phyloP scores from a whole-genome alignment of 1,284 basidiomycete species.

The Bjerkandera adusta region DNA sequence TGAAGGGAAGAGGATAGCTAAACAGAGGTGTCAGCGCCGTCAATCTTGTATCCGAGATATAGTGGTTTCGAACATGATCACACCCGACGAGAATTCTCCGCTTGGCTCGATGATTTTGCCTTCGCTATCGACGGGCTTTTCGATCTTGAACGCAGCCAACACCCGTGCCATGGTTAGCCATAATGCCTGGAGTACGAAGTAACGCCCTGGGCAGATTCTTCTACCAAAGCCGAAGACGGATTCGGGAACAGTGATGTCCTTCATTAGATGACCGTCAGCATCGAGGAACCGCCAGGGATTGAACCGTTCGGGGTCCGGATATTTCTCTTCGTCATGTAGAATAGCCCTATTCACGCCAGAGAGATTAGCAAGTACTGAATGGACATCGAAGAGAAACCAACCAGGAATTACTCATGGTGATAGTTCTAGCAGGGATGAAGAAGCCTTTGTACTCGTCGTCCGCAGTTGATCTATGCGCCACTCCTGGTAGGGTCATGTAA shows the following conservation, averaged over 20 bases:
- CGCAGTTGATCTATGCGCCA: conserved; percentile 12
- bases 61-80: too few relatives aligned
- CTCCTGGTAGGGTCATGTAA: not conserved
- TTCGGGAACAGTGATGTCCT: not conserved
- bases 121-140: too few relatives aligned
- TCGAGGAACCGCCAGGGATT: conserved; percentile 6
- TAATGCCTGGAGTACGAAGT: too few relatives aligned
- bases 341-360: conserved; percentile 1
- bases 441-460: conserved; percentile 25
- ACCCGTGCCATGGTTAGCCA: too few relatives aligned
- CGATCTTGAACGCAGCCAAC: too few relatives aligned
- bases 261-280: not conserved
- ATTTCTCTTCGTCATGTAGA: not conserved
- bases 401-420: conserved; percentile 7
- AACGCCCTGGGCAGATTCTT: conserved; percentile 7
- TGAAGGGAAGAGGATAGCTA: too few relatives aligned
- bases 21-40: too few relatives aligned
- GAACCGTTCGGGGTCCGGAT: conserved; percentile 2
- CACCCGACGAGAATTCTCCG: too few relatives aligned
- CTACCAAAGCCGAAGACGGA: conserved; percentile 4
- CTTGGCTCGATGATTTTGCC: too few relatives aligned
- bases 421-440: conserved; percentile 22
- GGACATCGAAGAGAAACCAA: not conserved
- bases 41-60: too few relatives aligned
- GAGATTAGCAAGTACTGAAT: not conserved